Percentiles rank a stretch among this genome's conserved stretches.
Conservation (phyloP, 495 filamentous ascomycete genomes). For the Filosporella fistucella region DNA sequence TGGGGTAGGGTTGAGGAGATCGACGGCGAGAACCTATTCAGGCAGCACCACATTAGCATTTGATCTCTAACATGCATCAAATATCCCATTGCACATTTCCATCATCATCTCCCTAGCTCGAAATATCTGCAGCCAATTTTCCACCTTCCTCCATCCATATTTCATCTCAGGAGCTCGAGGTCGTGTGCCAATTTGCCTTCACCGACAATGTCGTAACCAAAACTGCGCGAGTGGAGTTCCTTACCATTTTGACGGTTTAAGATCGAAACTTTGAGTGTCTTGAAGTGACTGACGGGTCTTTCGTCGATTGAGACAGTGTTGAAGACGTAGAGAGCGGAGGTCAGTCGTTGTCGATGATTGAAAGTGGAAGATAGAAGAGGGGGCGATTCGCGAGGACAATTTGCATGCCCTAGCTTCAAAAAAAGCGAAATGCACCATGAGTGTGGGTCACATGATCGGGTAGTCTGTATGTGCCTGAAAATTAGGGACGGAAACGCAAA, state of each 20-base stretch:
- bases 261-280: conserved; percentile 23
- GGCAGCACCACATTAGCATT: conserved; percentile 24
- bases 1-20: conserved; percentile 97
- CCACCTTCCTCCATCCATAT: too few relatives aligned
- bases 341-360: conserved; percentile 28
- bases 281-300: conserved; percentile 39
- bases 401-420: too few relatives aligned
- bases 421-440: too few relatives aligned
- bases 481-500: too few relatives aligned
- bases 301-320: conserved; percentile 30
- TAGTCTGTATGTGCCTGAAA: too few relatives aligned
- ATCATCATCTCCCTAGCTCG: too few relatives aligned
- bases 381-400: too few relatives aligned
- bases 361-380: conserved; percentile 4
- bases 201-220: conserved; percentile 9
- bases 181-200: conserved; percentile 24
- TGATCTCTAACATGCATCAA: conserved; percentile 16
- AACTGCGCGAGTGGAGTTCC: conserved; percentile 21
- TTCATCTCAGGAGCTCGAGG: too few relatives aligned
- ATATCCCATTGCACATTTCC: conserved; percentile 5
- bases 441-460: too few relatives aligned
- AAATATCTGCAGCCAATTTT: too few relatives aligned
- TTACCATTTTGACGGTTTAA: conserved; percentile 57
- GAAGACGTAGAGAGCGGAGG: conserved; percentile 26
- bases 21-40: conserved; percentile 94